These are phyloP conservation scores for Coemansia sp. DNA, from an alignment of 192 early-diverging fungal genomes.

Conservation along the genomic window DNA sequence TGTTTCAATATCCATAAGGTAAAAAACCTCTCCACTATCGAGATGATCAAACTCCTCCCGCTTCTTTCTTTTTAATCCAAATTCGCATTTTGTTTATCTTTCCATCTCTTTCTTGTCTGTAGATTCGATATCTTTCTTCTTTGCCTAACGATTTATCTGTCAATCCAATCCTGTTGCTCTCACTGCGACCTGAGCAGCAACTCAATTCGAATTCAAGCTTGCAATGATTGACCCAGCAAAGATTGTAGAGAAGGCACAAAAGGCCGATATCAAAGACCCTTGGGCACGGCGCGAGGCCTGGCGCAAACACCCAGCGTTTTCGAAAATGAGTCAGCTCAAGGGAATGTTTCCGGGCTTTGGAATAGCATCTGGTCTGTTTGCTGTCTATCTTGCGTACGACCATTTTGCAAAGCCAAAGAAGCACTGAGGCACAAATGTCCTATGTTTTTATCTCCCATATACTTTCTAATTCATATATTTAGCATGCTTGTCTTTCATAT, in stretches of 20 bases:
- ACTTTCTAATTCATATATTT: background rate
- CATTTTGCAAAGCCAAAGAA: slow-evolving; percentile 54
- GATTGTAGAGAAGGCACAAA: slow-evolving; percentile 43
- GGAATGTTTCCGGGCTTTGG: slow-evolving; percentile 79
- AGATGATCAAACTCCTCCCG: no score
- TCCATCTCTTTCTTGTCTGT: background rate
- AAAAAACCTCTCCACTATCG: no score
- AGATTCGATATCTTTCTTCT: background rate
- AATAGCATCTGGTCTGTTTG: slow-evolving; percentile 73
- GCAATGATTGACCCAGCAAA: slow-evolving; percentile 51
- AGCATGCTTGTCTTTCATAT: background rate
- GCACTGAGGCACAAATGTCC: slow-evolving; percentile 15
- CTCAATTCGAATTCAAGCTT: background rate
- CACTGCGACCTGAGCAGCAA: background rate
- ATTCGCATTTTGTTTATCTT: background rate
- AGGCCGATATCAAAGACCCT: slow-evolving; percentile 61
- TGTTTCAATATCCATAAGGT: no score
- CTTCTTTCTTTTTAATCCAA: no score
- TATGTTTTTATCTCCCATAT: background rate
- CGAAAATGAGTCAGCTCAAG: slow-evolving; percentile 59
- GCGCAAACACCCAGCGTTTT: slow-evolving; percentile 71
- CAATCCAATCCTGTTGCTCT: background rate
- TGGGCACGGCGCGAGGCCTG: slow-evolving; percentile 76
- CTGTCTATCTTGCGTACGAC: slow-evolving; percentile 70
- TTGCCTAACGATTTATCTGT: background rate